These are phyloP conservation scores for Colletotrichum sansevieriae DNA, from an alignment of 2,329 filamentous ascomycete species.

Conservation along the genomic window DNA sequence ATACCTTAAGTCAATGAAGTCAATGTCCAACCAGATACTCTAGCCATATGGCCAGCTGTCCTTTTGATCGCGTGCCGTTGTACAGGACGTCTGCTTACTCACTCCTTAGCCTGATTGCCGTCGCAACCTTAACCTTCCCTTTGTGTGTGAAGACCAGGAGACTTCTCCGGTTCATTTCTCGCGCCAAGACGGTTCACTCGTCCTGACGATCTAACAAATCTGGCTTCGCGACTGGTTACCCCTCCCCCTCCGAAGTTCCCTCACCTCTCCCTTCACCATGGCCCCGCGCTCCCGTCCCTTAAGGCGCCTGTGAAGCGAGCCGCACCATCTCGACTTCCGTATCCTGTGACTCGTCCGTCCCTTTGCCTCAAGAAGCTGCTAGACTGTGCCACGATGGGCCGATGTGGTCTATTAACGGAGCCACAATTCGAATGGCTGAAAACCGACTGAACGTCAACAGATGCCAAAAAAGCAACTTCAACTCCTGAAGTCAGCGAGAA, in stretches of 20 bases:
- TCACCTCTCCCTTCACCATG: background rate
- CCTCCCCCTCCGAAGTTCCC: background rate
- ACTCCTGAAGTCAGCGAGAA: background rate
- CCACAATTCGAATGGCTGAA: slow-evolving; percentile 18
- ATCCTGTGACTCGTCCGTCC: slow-evolving; percentile 22
- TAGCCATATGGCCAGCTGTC: slow-evolving; percentile 15
- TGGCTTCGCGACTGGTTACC: slow-evolving; percentile 27
- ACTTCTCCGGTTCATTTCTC: slow-evolving; percentile 13
- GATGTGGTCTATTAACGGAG: slow-evolving; percentile 3
- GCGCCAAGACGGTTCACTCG: slow-evolving; percentile 29
- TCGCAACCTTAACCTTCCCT: slow-evolving; percentile 24
- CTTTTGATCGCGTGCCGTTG: background rate
- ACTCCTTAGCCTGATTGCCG: slow-evolving; percentile 5
- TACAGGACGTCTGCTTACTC: slow-evolving; percentile 5
- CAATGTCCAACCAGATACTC: slow-evolving; percentile 24
- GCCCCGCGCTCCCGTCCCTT: slow-evolving; percentile 21
- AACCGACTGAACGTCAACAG: slow-evolving; percentile 11
- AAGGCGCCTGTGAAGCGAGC: slow-evolving; percentile 31
- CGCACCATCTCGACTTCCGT: slow-evolving; percentile 32
- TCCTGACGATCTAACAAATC: slow-evolving; percentile 28
- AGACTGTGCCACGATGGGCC: slow-evolving; percentile 23
- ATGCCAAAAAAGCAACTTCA: background rate
- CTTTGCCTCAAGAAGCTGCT: background rate
- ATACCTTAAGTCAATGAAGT: slow-evolving; percentile 15
- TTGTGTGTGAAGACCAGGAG: background rate